These are phyloP conservation scores for Chenopodium formosanum DNA, from an alignment of 148 eudicot genomes.

Conservation along the genomic window DNA sequence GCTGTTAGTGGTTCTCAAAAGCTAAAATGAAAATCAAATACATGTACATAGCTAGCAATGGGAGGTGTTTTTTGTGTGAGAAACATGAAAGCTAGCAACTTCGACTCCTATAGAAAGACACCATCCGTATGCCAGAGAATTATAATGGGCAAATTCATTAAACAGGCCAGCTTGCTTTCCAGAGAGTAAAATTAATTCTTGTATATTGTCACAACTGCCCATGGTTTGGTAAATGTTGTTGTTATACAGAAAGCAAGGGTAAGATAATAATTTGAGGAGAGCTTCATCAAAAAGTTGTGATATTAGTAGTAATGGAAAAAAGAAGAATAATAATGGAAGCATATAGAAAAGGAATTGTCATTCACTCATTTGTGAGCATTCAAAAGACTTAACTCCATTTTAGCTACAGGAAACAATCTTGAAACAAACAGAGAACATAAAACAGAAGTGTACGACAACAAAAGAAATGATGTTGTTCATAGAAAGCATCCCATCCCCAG, in stretches of 20 bases:
- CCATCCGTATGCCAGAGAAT: neutral
- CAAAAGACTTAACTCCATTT: neutral
- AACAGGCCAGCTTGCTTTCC: neutral
- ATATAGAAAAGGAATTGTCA: neutral
- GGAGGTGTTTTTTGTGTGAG: neutral
- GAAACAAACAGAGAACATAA: neutral
- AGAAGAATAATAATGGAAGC: neutral
- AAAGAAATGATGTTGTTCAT: neutral
- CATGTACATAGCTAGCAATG: neutral
- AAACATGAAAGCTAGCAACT: neutral
- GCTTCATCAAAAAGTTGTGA: neutral
- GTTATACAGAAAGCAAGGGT: neutral
- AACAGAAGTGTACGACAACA: neutral
- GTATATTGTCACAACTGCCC: neutral
- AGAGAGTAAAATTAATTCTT: neutral
- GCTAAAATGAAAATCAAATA: neutral
- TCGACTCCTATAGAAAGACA: neutral
- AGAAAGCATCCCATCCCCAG: neutral
- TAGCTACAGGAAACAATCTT: neutral
- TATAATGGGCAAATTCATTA: neutral
- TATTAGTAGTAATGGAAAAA: neutral
- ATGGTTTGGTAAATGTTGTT: neutral
- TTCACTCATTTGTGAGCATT: neutral
- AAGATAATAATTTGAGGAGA: neutral
- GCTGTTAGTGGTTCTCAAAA: constrained; percentile 2